phyloP scores from a whole-genome alignment of 2,329 filamentous ascomycete species.

The Fusarium mangiferae region DNA sequence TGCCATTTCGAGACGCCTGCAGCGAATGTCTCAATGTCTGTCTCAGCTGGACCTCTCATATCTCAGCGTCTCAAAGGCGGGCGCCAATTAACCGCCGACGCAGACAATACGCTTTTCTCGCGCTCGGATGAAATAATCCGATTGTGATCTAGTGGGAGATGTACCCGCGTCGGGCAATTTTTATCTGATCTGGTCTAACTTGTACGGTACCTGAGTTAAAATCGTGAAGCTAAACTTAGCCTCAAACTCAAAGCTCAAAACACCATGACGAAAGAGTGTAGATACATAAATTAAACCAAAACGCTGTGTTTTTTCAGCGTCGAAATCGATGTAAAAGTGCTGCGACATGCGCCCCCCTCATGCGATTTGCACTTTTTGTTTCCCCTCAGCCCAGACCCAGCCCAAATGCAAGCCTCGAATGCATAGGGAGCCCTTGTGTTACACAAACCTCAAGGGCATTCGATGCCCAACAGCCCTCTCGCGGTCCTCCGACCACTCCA shows the following conservation, averaged over 20 bases:
- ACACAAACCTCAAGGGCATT: not conserved
- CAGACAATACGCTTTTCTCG: not conserved
- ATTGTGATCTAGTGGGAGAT: not conserved
- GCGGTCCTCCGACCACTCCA: fast-evolving
- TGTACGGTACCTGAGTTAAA: not conserved
- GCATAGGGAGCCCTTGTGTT: not conserved
- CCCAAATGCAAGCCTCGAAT: not conserved
- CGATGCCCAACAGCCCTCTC: not conserved
- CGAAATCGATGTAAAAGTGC: not conserved
- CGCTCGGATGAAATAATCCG: not conserved
- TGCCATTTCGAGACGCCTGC: not conserved
- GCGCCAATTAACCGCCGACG: not conserved
- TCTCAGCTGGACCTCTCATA: not conserved
- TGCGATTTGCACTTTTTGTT: not conserved
- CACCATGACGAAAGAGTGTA: not conserved
- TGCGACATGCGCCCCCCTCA: not conserved
- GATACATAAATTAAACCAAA: not conserved
- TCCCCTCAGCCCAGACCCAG: not conserved
- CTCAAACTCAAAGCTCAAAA: not conserved
- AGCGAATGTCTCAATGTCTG: not conserved
- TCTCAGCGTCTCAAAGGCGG: not conserved
- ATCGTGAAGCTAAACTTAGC: not conserved
- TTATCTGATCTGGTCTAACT: not conserved
- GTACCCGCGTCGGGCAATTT: too few species aligned
- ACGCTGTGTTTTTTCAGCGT: fast-evolving